Evolutionary conservation across 2,329 filamentous ascomycete species (phyloP), one percentile per base, ranked within the genome.

Genomic region (Diaporthe caulivora): DNA sequence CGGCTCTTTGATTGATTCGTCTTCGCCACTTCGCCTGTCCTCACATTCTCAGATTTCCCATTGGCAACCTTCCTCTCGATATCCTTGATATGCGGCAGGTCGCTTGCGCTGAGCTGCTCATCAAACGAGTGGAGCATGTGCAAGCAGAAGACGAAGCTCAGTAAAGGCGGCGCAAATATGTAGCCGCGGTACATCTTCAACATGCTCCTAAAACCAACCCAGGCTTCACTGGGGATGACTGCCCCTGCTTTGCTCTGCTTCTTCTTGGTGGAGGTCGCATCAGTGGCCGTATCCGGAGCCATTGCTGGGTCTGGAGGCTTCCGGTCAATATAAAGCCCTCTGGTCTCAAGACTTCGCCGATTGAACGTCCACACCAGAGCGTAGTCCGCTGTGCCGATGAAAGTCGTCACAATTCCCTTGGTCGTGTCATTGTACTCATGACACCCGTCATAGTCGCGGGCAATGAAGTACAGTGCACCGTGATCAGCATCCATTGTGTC

Each of bases 321-420:
- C 11, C 78, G 76, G 8, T 77, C 64, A 58, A 79, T 75, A 72
- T 76, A 76, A 2, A 79, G 62, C 5, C 76, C 78, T 40, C 55
- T 71, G 9, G 78, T 79, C 44, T 71, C 70, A 13, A 72, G 54
- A 1, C 49, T 74, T 0, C 55, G 73, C 24, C 70, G 72, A 55
- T 79, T 74, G 42, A 77, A 80, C 5, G 78, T 78, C 78, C 78
- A 80, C n/a, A 77, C 69, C 18, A 79, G 72, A 24, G 76, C 77
- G 47, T 78, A 79, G 49, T 72, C 76, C 2, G 78, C 76, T 13
- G 75, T 77, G 31, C 77, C 78, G 49, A 79, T 51, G 62, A 76
- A 79, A 42, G 75, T 76, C 8, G 78, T 79, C 64, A 76, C 73
- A 42, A 74, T 49, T 8, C 72, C 74, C 18, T 71, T 69, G 40